A percentile compares a stretch with the other conserved stretches of the same genome.
These are phyloP conservation scores for Carex parvula DNA, from an alignment of 176 grass and related monocot species.

Conservation along the genomic window DNA sequence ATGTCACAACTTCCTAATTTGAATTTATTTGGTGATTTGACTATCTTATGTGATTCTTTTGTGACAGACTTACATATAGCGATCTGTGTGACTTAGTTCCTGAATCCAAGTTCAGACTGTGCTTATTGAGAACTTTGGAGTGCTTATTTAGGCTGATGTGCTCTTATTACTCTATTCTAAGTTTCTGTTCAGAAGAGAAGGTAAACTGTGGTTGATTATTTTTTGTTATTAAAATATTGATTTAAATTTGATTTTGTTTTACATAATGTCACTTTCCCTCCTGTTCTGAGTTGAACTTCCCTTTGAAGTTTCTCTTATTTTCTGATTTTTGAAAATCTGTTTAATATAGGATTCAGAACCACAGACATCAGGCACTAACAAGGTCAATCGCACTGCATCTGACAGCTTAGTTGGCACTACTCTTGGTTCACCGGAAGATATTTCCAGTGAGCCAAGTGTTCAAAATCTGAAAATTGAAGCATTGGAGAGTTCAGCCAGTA, in stretches of 20 bases:
- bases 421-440: slow-evolving; percentile 40
- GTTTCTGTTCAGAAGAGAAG: slow-evolving; percentile 61
- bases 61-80: slow-evolving; percentile 92
- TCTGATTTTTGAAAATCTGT: background rate
- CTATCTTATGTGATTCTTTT: slow-evolving; percentile 12
- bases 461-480: slow-evolving; percentile 33
- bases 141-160: slow-evolving; percentile 79
- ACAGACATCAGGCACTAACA: slow-evolving; percentile 13
- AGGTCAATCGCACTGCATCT: slow-evolving; percentile 37
- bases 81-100: slow-evolving; percentile 94
- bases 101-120: slow-evolving; percentile 84
- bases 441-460: slow-evolving; percentile 35
- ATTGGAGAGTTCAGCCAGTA: slow-evolving; percentile 22
- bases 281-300: background rate
- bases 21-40: slow-evolving; percentile 12
- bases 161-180: slow-evolving; percentile 93
- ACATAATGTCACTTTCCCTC: background rate
- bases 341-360: slow-evolving; percentile 42
- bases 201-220: slow-evolving; percentile 31
- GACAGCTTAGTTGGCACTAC: slow-evolving; percentile 35
- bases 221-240: background rate
- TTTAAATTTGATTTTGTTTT: background rate
- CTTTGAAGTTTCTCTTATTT: background rate
- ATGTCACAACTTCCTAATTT: slow-evolving; percentile 18
- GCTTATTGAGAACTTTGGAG: slow-evolving; percentile 89